Conservation (phyloP, 1,139 yeast genomes). For the Candida glucosophila region DNA sequence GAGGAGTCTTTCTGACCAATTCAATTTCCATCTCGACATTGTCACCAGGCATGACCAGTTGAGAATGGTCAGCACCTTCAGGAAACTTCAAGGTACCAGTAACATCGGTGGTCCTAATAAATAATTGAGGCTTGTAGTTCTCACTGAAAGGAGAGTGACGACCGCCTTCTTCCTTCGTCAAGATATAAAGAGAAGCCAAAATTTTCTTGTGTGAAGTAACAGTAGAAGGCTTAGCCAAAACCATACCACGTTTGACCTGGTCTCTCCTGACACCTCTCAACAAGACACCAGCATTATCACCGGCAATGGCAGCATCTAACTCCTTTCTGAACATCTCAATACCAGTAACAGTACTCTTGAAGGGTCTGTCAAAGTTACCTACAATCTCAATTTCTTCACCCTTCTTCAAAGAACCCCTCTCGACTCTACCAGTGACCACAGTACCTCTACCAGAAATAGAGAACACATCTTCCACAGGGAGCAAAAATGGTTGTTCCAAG, state of each 20-base stretch:
- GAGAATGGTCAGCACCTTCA: slow-evolving; percentile 70
- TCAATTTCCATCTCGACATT: slow-evolving; percentile 94
- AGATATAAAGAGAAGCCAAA: slow-evolving; percentile 86
- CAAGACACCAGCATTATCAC: slow-evolving; percentile 97
- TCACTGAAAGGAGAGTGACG: slow-evolving; percentile 96
- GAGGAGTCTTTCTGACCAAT: slow-evolving; percentile 84
- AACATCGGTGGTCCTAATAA: slow-evolving; percentile 93
- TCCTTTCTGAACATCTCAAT: slow-evolving; percentile 99
- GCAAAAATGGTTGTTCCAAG: slow-evolving; percentile 89
- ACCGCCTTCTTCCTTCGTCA: slow-evolving; percentile 98
- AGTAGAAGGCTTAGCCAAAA: slow-evolving; percentile 85
- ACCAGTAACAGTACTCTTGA: slow-evolving; percentile 94
- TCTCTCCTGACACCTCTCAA: slow-evolving; percentile 98
- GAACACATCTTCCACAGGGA: slow-evolving; percentile 97
- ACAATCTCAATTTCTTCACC: slow-evolving; percentile 98
- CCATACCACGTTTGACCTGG: slow-evolving; percentile 96
- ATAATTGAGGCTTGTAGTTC: slow-evolving; percentile 97
- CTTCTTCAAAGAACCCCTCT: slow-evolving; percentile 93
- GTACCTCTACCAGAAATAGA: slow-evolving; percentile 99
- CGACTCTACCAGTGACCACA: slow-evolving; percentile 97
- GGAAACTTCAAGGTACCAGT: slow-evolving; percentile 91
- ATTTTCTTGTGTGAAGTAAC: slow-evolving; percentile 91
- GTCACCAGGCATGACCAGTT: slow-evolving; percentile 97
- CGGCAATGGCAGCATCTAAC: slow-evolving; percentile 94
- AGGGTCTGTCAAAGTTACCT: slow-evolving; percentile 79